Conservation (phyloP, 2,329 filamentous ascomycete species). For the Dryadomyces quercus-mongolicae region DNA sequence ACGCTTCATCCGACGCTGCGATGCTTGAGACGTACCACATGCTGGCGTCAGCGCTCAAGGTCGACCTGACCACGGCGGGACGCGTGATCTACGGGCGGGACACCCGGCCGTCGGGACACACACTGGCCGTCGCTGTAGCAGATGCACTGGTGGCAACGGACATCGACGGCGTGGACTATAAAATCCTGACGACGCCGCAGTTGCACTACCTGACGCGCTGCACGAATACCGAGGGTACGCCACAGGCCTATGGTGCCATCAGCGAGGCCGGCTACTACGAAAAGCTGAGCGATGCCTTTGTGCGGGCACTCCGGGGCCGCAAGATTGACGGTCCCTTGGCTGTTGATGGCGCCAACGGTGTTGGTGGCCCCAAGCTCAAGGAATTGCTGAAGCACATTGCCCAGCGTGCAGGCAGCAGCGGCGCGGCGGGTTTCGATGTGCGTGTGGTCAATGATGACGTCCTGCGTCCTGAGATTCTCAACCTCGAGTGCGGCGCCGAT, state of each 20-base stretch:
- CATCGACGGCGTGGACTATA: constrained; percentile 70
- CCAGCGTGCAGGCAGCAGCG: constrained; percentile 18
- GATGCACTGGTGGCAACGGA: constrained; percentile 68
- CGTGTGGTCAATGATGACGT: constrained; percentile 90
- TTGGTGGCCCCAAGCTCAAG: constrained; percentile 80
- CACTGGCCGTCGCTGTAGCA: constrained; percentile 65
- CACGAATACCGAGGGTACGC: constrained; percentile 82
- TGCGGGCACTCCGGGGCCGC: constrained; percentile 65
- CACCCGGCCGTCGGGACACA: constrained; percentile 82
- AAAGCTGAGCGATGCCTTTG: constrained; percentile 79
- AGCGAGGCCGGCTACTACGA: constrained; percentile 91
- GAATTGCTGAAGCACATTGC: constrained; percentile 79
- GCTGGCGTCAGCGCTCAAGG: constrained; percentile 62
- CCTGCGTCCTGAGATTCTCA: constrained; percentile 76
- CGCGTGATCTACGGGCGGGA: constrained; percentile 86
- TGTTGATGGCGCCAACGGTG: constrained; percentile 93
- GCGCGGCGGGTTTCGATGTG: constrained; percentile 50
- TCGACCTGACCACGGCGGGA: constrained; percentile 58
- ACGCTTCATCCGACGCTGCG: constrained; percentile 62
- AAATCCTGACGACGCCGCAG: constrained; percentile 91
- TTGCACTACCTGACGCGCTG: constrained; percentile 93
- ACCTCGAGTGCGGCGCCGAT: constrained; percentile 90
- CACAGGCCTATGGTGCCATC: constrained; percentile 75
- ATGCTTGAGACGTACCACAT: constrained; percentile 66
- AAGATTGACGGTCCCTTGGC: constrained; percentile 63